Conservation (phyloP, 2,329 filamentous ascomycete genomes). For the Aspergillus quadrilineatus region DNA sequence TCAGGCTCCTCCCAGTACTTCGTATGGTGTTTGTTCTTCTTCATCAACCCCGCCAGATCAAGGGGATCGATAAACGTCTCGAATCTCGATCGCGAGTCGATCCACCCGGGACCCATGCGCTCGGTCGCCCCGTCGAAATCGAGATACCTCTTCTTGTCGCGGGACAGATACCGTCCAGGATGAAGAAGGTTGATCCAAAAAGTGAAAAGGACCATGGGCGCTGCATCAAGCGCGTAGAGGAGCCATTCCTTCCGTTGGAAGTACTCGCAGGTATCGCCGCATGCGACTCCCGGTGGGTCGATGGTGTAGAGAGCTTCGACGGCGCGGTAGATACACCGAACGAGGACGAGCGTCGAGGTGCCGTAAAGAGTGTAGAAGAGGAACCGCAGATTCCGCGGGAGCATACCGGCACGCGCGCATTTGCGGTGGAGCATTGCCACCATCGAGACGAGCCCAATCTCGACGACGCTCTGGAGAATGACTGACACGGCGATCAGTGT, state of each 20-base stretch:
- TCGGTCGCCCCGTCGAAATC: slow-evolving; percentile 9
- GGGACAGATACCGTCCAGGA: slow-evolving; percentile 5
- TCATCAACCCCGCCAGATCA: slow-evolving; percentile 1
- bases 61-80: slow-evolving; percentile 12
- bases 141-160: slow-evolving; percentile 7
- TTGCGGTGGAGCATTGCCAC: slow-evolving; percentile 8
- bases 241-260: slow-evolving; percentile 10
- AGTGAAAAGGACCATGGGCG: slow-evolving; percentile 7
- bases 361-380: slow-evolving; percentile 12
- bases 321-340: slow-evolving; percentile 12
- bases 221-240: slow-evolving; percentile 7
- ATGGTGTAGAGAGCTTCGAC: slow-evolving; percentile 7
- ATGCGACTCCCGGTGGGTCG: not conserved
- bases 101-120: slow-evolving; percentile 10
- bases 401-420: not conserved
- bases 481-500: slow-evolving; percentile 7
- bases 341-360: slow-evolving; percentile 4
- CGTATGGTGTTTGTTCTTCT: slow-evolving; percentile 9
- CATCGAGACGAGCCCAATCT: slow-evolving; percentile 1
- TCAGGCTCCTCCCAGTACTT: slow-evolving; percentile 5
- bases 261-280: slow-evolving; percentile 3
- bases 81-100: slow-evolving; percentile 2
- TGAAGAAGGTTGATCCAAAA: slow-evolving; percentile 11
- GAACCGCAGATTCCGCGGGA: slow-evolving; percentile 6
- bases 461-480: slow-evolving; percentile 7